Conservation (phyloP, 129 eudicot genomes). For the Lactuca saligna region DNA sequence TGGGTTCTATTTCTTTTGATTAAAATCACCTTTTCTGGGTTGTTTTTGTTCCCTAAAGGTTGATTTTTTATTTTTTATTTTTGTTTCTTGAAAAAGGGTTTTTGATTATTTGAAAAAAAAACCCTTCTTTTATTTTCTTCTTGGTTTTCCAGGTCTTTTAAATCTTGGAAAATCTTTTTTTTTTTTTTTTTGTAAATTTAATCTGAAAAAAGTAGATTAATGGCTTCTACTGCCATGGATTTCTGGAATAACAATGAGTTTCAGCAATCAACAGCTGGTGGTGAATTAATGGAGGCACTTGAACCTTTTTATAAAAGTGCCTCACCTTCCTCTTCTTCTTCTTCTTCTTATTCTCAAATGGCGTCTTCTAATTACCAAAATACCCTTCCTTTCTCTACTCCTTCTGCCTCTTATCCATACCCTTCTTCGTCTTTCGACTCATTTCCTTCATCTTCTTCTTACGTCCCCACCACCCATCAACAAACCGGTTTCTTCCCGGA, state of each 20-base stretch:
- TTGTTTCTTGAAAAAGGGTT: constrained; percentile 6
- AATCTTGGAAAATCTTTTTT: constrained; percentile 19
- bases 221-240: constrained; percentile 64
- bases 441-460: constrained; percentile 25
- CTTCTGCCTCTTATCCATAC: constrained; percentile 31
- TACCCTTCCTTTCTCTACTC: constrained; percentile 30
- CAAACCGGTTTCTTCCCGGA: constrained; percentile 43
- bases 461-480: constrained; percentile 4
- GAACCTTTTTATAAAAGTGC: constrained; percentile 76
- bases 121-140: constrained; percentile 19
- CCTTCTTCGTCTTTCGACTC: constrained; percentile 26
- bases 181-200: not conserved
- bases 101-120: constrained; percentile 36
- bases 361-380: constrained; percentile 23
- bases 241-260: constrained; percentile 43
- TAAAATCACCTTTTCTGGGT: constrained; percentile 45
- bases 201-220: constrained; percentile 1
- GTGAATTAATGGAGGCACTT: constrained; percentile 83
- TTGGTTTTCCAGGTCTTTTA: constrained; percentile 32
- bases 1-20: constrained; percentile 22
- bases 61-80: not conserved
- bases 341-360: constrained; percentile 20
- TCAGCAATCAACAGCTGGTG: constrained; percentile 36
- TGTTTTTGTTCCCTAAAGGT: constrained; percentile 67
- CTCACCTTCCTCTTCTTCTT: constrained; percentile 27